Conservation (phyloP, 352 stramenopile species). For the Phytophthora sojae region DNA sequence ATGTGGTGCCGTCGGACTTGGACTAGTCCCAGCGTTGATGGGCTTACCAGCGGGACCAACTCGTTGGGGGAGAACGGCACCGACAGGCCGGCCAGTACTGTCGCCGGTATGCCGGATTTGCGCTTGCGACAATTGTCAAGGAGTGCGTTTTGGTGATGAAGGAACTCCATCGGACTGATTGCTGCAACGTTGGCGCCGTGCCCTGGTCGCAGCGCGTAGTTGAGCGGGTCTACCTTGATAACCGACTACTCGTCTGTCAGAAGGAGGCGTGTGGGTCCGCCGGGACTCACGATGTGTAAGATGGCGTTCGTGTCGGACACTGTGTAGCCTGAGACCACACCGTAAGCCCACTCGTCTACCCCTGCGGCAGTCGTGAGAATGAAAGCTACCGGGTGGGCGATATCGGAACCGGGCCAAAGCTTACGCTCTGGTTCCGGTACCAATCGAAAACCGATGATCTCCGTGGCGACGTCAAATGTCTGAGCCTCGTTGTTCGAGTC, state of each 20-base stretch:
- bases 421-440: background rate
- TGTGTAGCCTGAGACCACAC: conserved; percentile 15
- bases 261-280: background rate
- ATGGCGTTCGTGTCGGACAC: background rate
- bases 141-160: conserved; percentile 8
- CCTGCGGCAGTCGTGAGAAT: background rate
- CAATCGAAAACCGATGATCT: background rate
- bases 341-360: conserved; percentile 8
- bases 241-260: background rate
- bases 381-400: conserved; percentile 12
- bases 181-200: background rate
- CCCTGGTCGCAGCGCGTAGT: conserved; percentile 1
- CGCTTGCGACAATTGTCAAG: background rate
- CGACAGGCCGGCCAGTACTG: background rate
- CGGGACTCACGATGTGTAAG: background rate
- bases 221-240: conserved; percentile 18
- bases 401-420: conserved; percentile 13
- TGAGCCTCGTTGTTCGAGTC: background rate
- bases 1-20: conserved; percentile 6
- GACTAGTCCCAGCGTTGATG: conserved; percentile 3
- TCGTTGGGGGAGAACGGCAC: conserved; percentile 1
- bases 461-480: background rate
- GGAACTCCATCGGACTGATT: conserved; percentile 16
- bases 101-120: background rate
- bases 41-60: conserved; percentile 1